phyloP scores from a whole-genome alignment of 1,284 basidiomycete species.

The Apiotrichum sp. region DNA sequence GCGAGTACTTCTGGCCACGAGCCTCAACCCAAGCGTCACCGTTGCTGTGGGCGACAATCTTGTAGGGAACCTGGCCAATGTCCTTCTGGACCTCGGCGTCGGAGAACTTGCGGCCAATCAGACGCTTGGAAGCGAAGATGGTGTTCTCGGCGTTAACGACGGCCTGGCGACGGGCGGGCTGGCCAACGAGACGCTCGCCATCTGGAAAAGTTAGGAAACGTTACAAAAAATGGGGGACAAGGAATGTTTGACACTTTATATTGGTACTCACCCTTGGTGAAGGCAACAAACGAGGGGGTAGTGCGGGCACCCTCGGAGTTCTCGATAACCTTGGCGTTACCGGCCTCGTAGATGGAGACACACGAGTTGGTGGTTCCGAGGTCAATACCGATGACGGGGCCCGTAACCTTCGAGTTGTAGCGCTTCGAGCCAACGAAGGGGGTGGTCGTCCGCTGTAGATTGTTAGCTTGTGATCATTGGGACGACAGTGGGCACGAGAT shows the following conservation, averaged over 20 bases:
- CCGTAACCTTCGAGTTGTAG: constrained; percentile 50
- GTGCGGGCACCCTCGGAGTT: constrained; percentile 97
- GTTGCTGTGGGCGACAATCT: constrained; percentile 61
- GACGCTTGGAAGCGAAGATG: constrained; percentile 91
- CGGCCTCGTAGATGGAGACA: constrained; percentile 92
- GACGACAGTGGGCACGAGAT: neutral
- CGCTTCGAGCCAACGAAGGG: constrained; percentile 39
- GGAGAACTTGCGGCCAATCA: constrained; percentile 89
- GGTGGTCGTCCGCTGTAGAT: constrained; percentile 27
- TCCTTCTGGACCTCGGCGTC: constrained; percentile 93
- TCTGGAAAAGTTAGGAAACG: constrained; percentile 40
- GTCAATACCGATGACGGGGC: constrained; percentile 53
- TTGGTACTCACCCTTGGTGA: constrained; percentile 68
- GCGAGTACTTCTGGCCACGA: constrained; percentile 56
- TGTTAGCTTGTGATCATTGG: neutral
- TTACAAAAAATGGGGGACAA: neutral
- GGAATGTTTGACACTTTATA: neutral
- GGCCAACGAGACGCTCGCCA: constrained; percentile 85
- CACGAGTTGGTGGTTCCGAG: constrained; percentile 67
- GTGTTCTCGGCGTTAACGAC: constrained; percentile 95
- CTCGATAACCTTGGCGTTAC: constrained; percentile 89
- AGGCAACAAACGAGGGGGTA: constrained; percentile 96
- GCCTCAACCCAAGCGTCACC: constrained; percentile 69
- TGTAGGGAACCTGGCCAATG: constrained; percentile 63
- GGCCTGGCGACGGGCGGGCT: constrained; percentile 95